Evolutionary conservation across 2,329 filamentous ascomycete genomes (phyloP).

Genomic region (Beauveria pseudobassiana): DNA sequence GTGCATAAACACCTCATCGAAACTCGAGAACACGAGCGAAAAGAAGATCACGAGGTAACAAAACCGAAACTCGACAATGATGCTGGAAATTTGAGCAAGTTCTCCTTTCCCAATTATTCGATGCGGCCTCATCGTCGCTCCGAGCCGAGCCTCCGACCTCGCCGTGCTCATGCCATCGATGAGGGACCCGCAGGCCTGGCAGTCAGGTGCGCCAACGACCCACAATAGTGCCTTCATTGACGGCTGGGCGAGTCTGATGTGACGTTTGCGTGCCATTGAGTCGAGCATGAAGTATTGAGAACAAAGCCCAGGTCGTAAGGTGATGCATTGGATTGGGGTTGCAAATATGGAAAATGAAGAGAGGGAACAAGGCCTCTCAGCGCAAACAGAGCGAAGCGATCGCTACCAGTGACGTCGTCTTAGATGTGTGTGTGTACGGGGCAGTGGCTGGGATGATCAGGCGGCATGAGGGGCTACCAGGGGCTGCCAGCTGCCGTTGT

Average conservation of each 20-base stretch:
- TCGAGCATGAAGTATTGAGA: conserved; percentile 18
- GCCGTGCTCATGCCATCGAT: neutral
- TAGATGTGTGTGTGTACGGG: neutral
- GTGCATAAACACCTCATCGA: neutral
- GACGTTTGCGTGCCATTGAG: conserved; percentile 11
- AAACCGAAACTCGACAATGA: neutral
- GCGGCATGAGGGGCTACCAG: neutral
- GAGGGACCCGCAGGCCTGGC: neutral
- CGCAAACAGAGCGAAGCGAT: neutral
- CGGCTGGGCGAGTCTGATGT: conserved; percentile 7
- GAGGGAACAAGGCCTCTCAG: neutral
- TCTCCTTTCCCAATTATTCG: neutral
- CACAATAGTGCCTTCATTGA: conserved; percentile 13
- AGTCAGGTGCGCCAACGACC: conserved; percentile 16
- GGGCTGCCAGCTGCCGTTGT: neutral
- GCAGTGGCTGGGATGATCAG: neutral
- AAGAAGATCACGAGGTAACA: neutral
- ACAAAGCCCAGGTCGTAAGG: neutral
- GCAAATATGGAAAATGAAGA: no score
- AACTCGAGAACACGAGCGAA: neutral
- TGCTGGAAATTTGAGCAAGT: neutral
- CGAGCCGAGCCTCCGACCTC: conserved; percentile 12
- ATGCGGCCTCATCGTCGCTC: neutral
- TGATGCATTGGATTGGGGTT: neutral
- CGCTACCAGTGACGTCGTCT: neutral